Conservation (phyloP, 169 alveolate species). For the Plasmodium gonderi region DNA sequence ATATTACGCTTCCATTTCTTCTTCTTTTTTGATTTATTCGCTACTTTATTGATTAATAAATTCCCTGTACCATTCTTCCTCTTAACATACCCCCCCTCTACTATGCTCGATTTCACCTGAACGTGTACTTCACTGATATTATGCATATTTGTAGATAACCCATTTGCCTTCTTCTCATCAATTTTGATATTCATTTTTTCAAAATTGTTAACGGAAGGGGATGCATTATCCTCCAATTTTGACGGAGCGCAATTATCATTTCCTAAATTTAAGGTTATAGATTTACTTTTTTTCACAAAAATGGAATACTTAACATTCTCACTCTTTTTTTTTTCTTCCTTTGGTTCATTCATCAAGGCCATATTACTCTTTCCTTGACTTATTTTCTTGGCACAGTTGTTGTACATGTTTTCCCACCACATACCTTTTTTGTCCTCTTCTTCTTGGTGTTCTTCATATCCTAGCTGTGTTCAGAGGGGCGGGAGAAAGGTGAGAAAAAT, state of each 20-base stretch:
- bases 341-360: background rate
- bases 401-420: slow-evolving; percentile 75
- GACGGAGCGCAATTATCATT: background rate
- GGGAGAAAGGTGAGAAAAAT: background rate
- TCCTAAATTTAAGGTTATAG: slow-evolving; percentile 5
- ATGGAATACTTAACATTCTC: slow-evolving; percentile 33
- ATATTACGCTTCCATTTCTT: background rate
- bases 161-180: background rate
- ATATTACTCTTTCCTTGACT: background rate
- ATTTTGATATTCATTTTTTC: background rate
- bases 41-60: background rate
- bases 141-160: background rate
- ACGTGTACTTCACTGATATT: background rate
- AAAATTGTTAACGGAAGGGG: background rate
- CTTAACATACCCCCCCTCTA: background rate
- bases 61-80: background rate
- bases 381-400: slow-evolving; percentile 55
- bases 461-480: slow-evolving; percentile 16
- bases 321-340: slow-evolving; percentile 1
- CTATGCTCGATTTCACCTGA: background rate
- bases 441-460: slow-evolving; percentile 28
- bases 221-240: background rate
- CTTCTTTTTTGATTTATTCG: background rate
- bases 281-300: slow-evolving; percentile 24
- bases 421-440: slow-evolving; percentile 4